A percentile compares a stretch with the other conserved stretches of the same genome.
Conservation (phyloP, 2,329 filamentous ascomycete species). For the Fusarium papillatum region DNA sequence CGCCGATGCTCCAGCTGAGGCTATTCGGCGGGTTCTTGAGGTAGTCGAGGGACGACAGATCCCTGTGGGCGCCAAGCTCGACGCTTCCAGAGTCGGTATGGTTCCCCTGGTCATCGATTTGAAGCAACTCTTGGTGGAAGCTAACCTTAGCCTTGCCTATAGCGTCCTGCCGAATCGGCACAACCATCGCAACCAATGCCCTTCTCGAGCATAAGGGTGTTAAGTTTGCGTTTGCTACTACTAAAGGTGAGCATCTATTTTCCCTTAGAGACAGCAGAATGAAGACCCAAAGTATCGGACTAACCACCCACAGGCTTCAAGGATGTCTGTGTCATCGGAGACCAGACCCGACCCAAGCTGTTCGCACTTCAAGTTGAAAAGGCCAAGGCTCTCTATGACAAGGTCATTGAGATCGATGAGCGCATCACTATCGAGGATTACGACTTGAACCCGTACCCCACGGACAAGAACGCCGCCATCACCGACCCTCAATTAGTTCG, state of each 20-base stretch:
- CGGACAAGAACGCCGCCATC: conserved; percentile 61
- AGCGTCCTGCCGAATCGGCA: conserved; percentile 82
- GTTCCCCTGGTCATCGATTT: background rate
- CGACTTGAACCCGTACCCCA: conserved; percentile 70
- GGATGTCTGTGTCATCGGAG: conserved; percentile 79
- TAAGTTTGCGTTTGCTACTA: conserved; percentile 77
- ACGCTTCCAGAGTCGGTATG: conserved; percentile 49
- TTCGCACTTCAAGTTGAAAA: conserved; percentile 79
- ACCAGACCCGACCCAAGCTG: conserved; percentile 79
- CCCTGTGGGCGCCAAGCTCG: conserved; percentile 50
- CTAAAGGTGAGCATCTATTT: conserved; percentile 54
- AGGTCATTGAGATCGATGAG: conserved; percentile 79
- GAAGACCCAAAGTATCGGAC: background rate
- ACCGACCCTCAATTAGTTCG: conserved; percentile 44
- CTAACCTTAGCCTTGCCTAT: conserved; percentile 48
- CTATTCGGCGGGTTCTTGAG: conserved; percentile 77
- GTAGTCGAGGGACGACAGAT: conserved; percentile 69
- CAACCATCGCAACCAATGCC: conserved; percentile 82
- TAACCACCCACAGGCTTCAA: conserved; percentile 61
- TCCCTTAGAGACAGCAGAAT: background rate
- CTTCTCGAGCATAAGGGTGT: conserved; percentile 82
- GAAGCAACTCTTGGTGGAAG: background rate
- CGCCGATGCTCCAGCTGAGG: conserved; percentile 78
- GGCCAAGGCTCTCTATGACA: conserved; percentile 75
- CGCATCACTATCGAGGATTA: conserved; percentile 81